Evolutionary conservation across 2,329 filamentous ascomycete genomes (phyloP), one percentile per base, ranked within the genome.

Genomic region (Ceratocystis variospora): DNA sequence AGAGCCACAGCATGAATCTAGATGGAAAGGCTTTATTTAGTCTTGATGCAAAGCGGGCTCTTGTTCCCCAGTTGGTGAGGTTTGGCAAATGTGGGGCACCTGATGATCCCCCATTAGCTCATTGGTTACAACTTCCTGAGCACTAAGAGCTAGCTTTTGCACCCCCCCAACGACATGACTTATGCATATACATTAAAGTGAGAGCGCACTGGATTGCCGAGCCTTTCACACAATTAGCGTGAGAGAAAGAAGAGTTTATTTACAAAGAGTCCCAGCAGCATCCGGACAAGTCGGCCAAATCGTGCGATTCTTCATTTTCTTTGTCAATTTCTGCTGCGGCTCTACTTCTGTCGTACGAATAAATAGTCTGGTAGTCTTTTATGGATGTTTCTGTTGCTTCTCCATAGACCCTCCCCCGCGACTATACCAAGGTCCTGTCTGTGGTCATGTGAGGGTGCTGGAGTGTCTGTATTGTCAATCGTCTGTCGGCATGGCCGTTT

Each of bases 331-430:
- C 12, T 41, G 37, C 12, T 41, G 37, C 12, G 15, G 37, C 10
- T 41, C 10, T 15, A 41, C 37, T 41, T 41, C 12, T 12, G 37
- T 41, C 37, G 37, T 41, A 41, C 37, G 12, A 12, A 41, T 41
- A 4, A 46, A 37, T 62, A 22, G 48, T 53, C 22, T 28, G 48
- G 19, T 53, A 28, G 48, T 53, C 28, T 31, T 17, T 19, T 33
- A 37, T 59, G 33, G 55, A 25, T 59, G 55, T 59, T 59, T 59
- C 55, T 59, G n/a, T 31, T 59, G 25, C 37, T 50, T 63, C 28
- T 46, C 28, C 46, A 46, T 8, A 28, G 61, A n/a, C n/a, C 3
- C 2, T 22, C n/a, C 31, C 10, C 12, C 37, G 37, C 3, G 15
- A 25, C 12, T 31, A n/a, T 25, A 28, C 7, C 3, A 62, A 31